Evolutionary conservation across 176 grass and related monocot species (phyloP).

Genomic region (Leersia perrieri): DNA sequence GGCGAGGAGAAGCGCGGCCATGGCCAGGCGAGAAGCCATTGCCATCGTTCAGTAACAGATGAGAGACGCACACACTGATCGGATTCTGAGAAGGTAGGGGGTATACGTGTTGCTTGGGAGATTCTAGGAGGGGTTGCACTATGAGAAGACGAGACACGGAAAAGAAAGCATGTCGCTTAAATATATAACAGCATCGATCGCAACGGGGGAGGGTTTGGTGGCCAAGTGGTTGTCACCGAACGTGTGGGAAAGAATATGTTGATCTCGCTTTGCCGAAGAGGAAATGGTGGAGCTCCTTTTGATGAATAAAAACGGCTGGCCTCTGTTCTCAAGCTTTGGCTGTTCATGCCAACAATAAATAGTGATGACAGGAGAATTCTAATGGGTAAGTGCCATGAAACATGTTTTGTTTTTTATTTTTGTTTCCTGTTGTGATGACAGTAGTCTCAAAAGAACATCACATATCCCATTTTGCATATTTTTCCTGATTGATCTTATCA

Average conservation of each 20-base stretch:
- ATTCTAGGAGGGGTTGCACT: background rate
- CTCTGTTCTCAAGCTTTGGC: background rate
- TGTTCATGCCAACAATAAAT: conserved; percentile 26
- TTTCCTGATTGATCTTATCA: background rate
- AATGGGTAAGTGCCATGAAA: too few relatives aligned
- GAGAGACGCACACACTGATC: background rate
- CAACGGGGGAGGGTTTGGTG: conserved; percentile 38
- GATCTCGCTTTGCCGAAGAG: conserved; percentile 34
- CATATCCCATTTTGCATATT: background rate
- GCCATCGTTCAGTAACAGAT: background rate
- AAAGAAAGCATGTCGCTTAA: conserved; percentile 24
- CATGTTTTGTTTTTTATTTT: too few relatives aligned
- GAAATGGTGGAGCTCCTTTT: conserved; percentile 34
- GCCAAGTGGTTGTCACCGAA: conserved; percentile 18
- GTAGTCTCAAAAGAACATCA: background rate
- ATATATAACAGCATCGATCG: conserved; percentile 41
- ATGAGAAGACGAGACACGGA: conserved; percentile 1
- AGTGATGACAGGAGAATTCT: too few relatives aligned
- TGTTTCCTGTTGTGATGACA: conserved; percentile 18
- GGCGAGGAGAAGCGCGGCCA: conserved; percentile 45
- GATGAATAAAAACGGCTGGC: background rate
- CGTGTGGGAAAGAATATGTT: conserved; percentile 39
- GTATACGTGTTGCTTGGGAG: background rate
- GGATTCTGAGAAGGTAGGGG: background rate
- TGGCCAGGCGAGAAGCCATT: conserved; percentile 41